These are phyloP conservation scores for Oryza coarctata DNA, from an alignment of 176 grass and related monocot genomes.

Conservation along the genomic window DNA sequence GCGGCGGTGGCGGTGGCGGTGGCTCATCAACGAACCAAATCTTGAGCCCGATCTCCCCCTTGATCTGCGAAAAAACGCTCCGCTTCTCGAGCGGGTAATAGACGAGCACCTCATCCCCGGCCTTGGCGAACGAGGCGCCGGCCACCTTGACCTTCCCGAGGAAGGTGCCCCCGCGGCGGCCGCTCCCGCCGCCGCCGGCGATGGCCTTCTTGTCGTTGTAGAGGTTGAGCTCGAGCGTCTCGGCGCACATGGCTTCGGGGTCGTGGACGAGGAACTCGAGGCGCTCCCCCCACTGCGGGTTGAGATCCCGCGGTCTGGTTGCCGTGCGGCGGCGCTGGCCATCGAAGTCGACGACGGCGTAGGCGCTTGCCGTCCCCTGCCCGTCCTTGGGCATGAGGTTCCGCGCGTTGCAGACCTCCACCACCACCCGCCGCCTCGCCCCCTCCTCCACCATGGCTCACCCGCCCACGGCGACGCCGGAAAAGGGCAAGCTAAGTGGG, in stretches of 20 bases:
- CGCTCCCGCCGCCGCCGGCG: constrained; percentile 15
- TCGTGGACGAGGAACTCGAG: constrained; percentile 91
- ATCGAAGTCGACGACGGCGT: constrained; percentile 96
- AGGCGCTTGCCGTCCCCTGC: constrained; percentile 90
- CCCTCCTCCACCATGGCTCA: constrained; percentile 52
- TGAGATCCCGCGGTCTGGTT: constrained; percentile 74
- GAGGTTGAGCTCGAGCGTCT: constrained; percentile 90
- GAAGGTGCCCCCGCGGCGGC: constrained; percentile 59
- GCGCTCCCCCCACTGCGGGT: constrained; percentile 84
- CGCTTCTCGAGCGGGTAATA: constrained; percentile 98
- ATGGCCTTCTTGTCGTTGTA: constrained; percentile 95
- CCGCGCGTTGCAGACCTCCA: constrained; percentile 87
- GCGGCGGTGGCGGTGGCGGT: constrained; percentile 13
- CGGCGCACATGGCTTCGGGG: constrained; percentile 48
- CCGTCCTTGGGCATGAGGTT: constrained; percentile 99
- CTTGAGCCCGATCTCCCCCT: constrained; percentile 89
- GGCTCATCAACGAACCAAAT: constrained; percentile 79
- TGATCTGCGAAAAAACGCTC: constrained; percentile 95
- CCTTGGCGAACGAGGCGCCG: constrained; percentile 52
- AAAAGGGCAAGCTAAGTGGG: background rate
- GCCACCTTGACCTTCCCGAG: constrained; percentile 93
- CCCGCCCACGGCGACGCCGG: background rate
- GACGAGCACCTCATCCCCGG: constrained; percentile 63
- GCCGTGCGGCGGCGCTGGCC: constrained; percentile 93
- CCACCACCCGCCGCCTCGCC: constrained; percentile 59